Evolutionary conservation across 148 eudicot species (phyloP).

Genomic region (Dianthus caryophyllus): DNA sequence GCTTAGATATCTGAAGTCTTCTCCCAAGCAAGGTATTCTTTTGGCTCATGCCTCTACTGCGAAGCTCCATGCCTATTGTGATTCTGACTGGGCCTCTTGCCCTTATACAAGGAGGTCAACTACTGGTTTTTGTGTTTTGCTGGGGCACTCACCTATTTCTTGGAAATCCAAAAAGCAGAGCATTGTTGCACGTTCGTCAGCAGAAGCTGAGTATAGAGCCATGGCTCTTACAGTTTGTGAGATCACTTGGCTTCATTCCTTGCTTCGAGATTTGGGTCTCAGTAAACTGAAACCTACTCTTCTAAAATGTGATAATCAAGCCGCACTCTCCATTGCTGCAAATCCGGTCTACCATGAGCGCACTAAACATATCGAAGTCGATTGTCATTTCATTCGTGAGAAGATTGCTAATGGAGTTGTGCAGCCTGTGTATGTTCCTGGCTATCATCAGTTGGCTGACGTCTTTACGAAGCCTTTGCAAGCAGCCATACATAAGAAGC

Average conservation of each 20-base stretch:
- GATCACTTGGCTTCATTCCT: neutral
- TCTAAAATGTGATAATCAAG: too few species aligned
- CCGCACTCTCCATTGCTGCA: too few species aligned
- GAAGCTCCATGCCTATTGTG: neutral
- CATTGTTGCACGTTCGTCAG: neutral
- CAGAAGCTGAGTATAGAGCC: neutral
- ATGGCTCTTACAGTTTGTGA: neutral
- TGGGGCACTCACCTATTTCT: neutral
- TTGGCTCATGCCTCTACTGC: neutral
- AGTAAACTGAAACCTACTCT: too few species aligned
- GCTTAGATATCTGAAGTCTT: too few species aligned
- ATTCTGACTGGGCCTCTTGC: constrained; percentile 3
- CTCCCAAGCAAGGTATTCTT: neutral
- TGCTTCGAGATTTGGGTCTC: neutral
- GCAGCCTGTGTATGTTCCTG: too few species aligned
- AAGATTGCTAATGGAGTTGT: too few species aligned
- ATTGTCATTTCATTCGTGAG: too few species aligned
- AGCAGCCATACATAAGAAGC: too few species aligned
- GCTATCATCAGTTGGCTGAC: too few species aligned
- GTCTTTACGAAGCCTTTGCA: too few species aligned
- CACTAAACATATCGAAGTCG: too few species aligned
- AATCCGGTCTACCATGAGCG: too few species aligned
- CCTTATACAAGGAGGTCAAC: neutral
- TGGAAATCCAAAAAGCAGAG: neutral
- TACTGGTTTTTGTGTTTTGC: neutral